Conservation (phyloP, 768 basidiomycete genomes). For the Amanita exitialis region DNA sequence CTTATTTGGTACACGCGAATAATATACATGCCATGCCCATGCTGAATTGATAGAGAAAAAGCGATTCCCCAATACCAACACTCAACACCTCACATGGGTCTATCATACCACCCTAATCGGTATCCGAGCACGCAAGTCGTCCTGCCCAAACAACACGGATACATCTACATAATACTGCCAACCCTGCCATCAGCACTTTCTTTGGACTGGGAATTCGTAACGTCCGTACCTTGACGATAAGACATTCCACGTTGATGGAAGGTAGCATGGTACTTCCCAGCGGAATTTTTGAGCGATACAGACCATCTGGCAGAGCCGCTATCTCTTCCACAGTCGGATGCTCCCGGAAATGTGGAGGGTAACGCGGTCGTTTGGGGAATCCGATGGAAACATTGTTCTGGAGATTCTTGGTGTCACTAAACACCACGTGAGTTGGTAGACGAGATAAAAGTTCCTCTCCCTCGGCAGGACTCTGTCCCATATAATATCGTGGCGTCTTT, state of each 20-base stretch:
- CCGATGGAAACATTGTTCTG: slow-evolving; percentile 49
- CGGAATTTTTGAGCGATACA: slow-evolving; percentile 49
- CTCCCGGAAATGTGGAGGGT: slow-evolving; percentile 23
- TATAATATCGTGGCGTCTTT: neutral
- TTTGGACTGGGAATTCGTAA: slow-evolving; percentile 3
- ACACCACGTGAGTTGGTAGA: slow-evolving; percentile 26
- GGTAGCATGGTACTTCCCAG: slow-evolving; percentile 53
- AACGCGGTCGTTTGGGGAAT: slow-evolving; percentile 60
- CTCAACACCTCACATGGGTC: neutral
- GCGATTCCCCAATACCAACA: neutral
- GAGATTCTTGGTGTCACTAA: slow-evolving; percentile 34
- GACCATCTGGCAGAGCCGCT: slow-evolving; percentile 52
- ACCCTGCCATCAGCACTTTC: slow-evolving; percentile 5
- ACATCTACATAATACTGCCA: slow-evolving; percentile 64
- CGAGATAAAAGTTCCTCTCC: slow-evolving; percentile 33
- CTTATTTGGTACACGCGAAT: slow-evolving; percentile 5
- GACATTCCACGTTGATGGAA: slow-evolving; percentile 53
- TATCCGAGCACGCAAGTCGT: slow-evolving; percentile 50
- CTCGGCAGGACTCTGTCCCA: neutral
- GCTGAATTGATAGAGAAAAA: too few species aligned
- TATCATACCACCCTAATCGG: slow-evolving; percentile 30
- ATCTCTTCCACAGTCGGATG: slow-evolving; percentile 39
- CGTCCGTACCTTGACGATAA: slow-evolving; percentile 52
- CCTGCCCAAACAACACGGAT: slow-evolving; percentile 55
- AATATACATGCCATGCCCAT: neutral